A percentile compares a stretch with the other conserved stretches of the same genome.
Evolutionary conservation across 257 asterid species (phyloP).

Genomic region (Osmanthus fragrans): DNA sequence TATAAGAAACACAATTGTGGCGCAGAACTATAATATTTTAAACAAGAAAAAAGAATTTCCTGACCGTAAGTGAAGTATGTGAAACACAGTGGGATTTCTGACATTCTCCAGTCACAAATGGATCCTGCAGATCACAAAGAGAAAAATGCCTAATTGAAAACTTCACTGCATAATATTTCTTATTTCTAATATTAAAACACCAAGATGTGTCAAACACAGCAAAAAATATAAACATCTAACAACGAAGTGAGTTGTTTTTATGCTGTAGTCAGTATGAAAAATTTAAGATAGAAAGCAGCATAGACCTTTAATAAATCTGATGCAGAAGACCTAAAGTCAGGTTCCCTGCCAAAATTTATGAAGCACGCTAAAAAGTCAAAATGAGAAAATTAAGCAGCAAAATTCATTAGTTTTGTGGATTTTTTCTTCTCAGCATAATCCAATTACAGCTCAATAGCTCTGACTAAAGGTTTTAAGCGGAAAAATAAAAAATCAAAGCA

Average conservation of each 20-base stretch:
- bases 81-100: conserved; percentile 55
- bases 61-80: conserved; percentile 59
- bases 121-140: conserved; percentile 66
- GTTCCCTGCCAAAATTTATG: conserved; percentile 64
- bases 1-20: conserved; percentile 19
- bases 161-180: not conserved
- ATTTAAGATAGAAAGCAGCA: conserved; percentile 4
- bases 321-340: conserved; percentile 75
- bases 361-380: conserved; percentile 9
- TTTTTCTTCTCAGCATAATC: conserved; percentile 10
- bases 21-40: not conserved
- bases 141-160: conserved; percentile 17
- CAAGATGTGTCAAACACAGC: conserved; percentile 3
- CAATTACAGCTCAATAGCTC: not conserved
- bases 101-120: conserved; percentile 80
- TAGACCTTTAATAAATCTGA: conserved; percentile 85
- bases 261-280: conserved; percentile 2
- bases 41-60: conserved; percentile 35
- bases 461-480: conserved; percentile 4
- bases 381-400: conserved; percentile 5
- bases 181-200: conserved; percentile 1
- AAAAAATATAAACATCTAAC: conserved; percentile 1
- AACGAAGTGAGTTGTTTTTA: not conserved
- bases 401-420: not conserved
- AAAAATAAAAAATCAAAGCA: not conserved